These are phyloP conservation scores for Trapa bicornis DNA, from an alignment of 345 rosid species.

Conservation along the genomic window DNA sequence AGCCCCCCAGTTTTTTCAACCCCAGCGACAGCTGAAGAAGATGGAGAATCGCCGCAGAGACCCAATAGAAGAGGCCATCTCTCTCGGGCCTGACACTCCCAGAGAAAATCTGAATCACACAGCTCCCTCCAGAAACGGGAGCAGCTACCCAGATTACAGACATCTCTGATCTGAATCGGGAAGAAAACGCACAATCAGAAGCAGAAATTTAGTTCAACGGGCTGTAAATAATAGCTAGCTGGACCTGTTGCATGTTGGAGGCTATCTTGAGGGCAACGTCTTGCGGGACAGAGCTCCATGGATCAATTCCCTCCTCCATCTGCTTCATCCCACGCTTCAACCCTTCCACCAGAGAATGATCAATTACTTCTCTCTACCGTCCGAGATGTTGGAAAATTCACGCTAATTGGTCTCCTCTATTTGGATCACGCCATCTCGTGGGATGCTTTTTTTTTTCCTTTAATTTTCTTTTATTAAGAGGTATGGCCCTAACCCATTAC, in stretches of 20 bases:
- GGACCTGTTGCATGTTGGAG: constrained; percentile 43
- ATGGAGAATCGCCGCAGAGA: constrained; percentile 13
- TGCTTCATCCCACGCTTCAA: constrained; percentile 3
- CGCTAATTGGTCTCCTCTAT: no score
- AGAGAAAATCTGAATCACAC: constrained; percentile 47
- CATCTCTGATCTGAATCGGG: constrained; percentile 31
- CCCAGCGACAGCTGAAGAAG: constrained; percentile 12
- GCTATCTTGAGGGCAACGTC: constrained; percentile 53
- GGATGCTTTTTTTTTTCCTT: no score
- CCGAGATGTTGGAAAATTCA: neutral
- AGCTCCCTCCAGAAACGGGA: constrained; percentile 58
- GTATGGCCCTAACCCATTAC: no score
- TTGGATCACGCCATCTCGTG: no score
- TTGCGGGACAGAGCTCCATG: constrained; percentile 29
- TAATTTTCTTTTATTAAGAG: no score
- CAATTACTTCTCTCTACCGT: neutral
- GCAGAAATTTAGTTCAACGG: neutral
- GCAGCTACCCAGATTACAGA: constrained; percentile 55
- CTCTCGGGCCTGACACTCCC: constrained; percentile 42
- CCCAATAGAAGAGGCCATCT: constrained; percentile 48
- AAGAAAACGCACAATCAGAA: neutral
- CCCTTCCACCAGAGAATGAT: neutral
- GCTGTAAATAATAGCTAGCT: neutral
- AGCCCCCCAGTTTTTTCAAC: neutral
- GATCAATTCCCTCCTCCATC: constrained; percentile 13